phyloP scores from a whole-genome alignment of 23 red algal species.

The Chondrus crispus region DNA sequence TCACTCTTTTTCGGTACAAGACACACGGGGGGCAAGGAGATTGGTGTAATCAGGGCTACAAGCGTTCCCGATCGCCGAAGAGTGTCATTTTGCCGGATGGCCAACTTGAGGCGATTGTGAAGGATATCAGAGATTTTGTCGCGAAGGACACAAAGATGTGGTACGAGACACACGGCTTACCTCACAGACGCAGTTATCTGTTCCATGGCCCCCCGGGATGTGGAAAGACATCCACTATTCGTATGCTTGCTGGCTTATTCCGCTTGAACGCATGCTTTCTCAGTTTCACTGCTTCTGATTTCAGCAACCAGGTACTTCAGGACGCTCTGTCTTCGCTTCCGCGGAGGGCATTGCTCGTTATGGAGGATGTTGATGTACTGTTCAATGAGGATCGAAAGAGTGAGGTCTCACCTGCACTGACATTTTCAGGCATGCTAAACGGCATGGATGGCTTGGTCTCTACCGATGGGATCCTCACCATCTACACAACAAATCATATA shows the following conservation, averaged over 20 bases:
- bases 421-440: conserved; percentile 84
- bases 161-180: conserved; percentile 61
- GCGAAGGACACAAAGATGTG: conserved; percentile 48
- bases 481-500: conserved; percentile 79
- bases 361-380: conserved; percentile 77
- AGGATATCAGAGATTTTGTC: conserved; percentile 58
- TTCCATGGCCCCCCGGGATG: conserved; percentile 71
- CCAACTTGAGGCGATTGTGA: conserved; percentile 43
- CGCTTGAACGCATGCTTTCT: conserved; percentile 62
- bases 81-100: conserved; percentile 64
- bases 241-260: conserved; percentile 64
- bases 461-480: conserved; percentile 40
- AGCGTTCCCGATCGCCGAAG: conserved; percentile 26
- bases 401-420: conserved; percentile 12
- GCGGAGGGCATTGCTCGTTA: conserved; percentile 36
- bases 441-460: conserved; percentile 70
- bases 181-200: conserved; percentile 69
- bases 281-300: conserved; percentile 54
- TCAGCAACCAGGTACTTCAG: conserved; percentile 67
- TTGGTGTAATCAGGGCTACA: conserved; percentile 56
- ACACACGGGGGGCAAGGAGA: conserved; percentile 30
- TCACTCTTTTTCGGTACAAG: conserved; percentile 49
- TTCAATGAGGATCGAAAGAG: conserved; percentile 68
- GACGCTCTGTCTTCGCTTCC: conserved; percentile 55
- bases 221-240: conserved; percentile 71